These are phyloP conservation scores for Saccharomyces kudriavzevii DNA, from an alignment of 805 yeast genomes.

Conservation along the genomic window DNA sequence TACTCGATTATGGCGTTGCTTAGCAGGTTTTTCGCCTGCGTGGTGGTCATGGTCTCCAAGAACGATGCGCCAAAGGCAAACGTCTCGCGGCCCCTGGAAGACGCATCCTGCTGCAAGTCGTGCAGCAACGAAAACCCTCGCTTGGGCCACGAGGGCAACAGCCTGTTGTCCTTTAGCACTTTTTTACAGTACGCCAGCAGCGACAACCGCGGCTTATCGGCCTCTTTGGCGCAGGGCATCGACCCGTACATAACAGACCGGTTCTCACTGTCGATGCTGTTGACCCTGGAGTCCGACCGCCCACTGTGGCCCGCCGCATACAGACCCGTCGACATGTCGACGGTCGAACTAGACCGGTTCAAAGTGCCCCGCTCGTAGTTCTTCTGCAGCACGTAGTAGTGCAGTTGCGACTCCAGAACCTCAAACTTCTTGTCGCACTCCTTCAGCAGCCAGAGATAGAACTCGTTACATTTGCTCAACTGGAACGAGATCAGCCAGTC, in stretches of 20 bases:
- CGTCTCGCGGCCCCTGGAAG: background rate
- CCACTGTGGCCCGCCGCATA: background rate
- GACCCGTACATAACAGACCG: background rate
- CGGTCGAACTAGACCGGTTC: background rate
- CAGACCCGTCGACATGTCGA: background rate
- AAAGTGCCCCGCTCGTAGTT: conserved; percentile 1
- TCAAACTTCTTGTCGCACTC: conserved; percentile 20
- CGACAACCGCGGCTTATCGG: background rate
- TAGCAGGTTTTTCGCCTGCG: conserved; percentile 9
- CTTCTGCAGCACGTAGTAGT: conserved; percentile 8
- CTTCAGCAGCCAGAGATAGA: conserved; percentile 26
- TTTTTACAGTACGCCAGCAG: background rate
- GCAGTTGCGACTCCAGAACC: conserved; percentile 21
- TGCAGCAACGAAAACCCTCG: background rate
- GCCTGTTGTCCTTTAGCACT: conserved; percentile 15
- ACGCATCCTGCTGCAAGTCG: background rate
- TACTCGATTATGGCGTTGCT: conserved; percentile 28
- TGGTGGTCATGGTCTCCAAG: background rate
- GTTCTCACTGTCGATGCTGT: background rate
- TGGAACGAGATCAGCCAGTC: conserved; percentile 28
- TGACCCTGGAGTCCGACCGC: background rate
- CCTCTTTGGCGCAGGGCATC: background rate
- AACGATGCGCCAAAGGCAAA: background rate
- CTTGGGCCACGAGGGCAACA: conserved; percentile 29
- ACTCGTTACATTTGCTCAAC: conserved; percentile 27